Percentiles rank a stretch among this genome's conserved stretches.
These are phyloP conservation scores for Omphalea diandra DNA, from an alignment of 441 rosid species.

Conservation along the genomic window DNA sequence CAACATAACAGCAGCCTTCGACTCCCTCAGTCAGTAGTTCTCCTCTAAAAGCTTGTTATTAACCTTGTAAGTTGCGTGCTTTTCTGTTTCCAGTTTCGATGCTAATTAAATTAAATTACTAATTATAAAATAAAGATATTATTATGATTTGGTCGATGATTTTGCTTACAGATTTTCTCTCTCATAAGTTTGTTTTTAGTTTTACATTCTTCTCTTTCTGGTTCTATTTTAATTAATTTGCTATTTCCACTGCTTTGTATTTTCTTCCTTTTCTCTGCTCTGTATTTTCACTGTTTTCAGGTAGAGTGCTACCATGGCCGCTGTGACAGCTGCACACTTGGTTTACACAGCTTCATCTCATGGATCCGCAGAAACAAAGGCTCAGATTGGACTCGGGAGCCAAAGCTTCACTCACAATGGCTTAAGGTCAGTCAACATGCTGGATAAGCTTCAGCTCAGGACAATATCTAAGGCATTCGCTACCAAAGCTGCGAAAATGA, in stretches of 20 bases:
- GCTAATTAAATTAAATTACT: no score
- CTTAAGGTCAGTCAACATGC: conserved; percentile 50
- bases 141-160: no score
- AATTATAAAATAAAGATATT: no score
- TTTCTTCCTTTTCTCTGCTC: no score
- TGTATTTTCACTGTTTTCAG: no score
- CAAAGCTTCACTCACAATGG: conserved; percentile 46
- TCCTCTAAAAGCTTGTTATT: background rate
- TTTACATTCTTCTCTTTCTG: background rate
- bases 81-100: background rate
- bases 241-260: background rate
- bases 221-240: background rate
- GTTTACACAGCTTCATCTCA: no score
- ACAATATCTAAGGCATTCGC: conserved; percentile 30
- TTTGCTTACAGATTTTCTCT: conserved; percentile 9
- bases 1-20: no score
- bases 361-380: conserved; percentile 35
- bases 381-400: conserved; percentile 38
- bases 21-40: no score
- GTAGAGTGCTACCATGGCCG: conserved; percentile 49
- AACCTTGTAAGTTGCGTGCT: background rate
- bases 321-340: conserved; percentile 47
- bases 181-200: background rate
- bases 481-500: conserved; percentile 31
- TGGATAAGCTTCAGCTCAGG: conserved; percentile 45